Conservation (phyloP, 768 basidiomycete species). For the Russula vinacea region DNA sequence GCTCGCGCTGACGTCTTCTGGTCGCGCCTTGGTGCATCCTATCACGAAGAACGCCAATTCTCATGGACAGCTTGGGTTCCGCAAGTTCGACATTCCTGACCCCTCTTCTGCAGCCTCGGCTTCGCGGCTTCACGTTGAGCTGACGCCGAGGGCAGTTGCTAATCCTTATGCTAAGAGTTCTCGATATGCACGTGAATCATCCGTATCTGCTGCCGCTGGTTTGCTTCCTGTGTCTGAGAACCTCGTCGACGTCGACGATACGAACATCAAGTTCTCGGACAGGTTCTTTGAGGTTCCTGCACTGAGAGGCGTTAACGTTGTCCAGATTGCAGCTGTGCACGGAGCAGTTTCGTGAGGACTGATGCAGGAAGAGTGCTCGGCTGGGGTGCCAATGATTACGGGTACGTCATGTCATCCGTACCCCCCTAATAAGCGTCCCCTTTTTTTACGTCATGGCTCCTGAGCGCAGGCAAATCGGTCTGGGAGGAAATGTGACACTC, state of each 20-base stretch:
- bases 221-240: conserved; percentile 25
- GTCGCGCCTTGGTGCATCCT: conserved; percentile 77
- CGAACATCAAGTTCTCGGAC: conserved; percentile 61
- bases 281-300: conserved; percentile 74
- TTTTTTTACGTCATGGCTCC: conserved; percentile 7
- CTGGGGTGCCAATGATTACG: conserved; percentile 87
- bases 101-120: conserved; percentile 32
- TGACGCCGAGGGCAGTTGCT: conserved; percentile 52
- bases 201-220: conserved; percentile 37
- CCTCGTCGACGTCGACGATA: conserved; percentile 35
- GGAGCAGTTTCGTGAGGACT: conserved; percentile 72
- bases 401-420: conserved; percentile 44
- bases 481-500: conserved; percentile 60
- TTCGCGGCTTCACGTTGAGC: conserved; percentile 47
- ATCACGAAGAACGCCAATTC: conserved; percentile 71
- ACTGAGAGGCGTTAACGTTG: conserved; percentile 57
- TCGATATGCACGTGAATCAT: conserved; percentile 39
- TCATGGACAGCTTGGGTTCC: conserved; percentile 80
- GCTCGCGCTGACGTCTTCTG: conserved; percentile 66
- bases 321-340: conserved; percentile 65
- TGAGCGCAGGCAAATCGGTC: conserved; percentile 72
- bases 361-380: conserved; percentile 70
- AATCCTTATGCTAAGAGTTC: conserved; percentile 51
- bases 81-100: conserved; percentile 53
- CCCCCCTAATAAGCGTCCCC: conserved; percentile 1